Evolutionary conservation across 2,329 filamentous ascomycete species (phyloP), one percentile per base, ranked within the genome.

Genomic region (Xylariaceae sp.): DNA sequence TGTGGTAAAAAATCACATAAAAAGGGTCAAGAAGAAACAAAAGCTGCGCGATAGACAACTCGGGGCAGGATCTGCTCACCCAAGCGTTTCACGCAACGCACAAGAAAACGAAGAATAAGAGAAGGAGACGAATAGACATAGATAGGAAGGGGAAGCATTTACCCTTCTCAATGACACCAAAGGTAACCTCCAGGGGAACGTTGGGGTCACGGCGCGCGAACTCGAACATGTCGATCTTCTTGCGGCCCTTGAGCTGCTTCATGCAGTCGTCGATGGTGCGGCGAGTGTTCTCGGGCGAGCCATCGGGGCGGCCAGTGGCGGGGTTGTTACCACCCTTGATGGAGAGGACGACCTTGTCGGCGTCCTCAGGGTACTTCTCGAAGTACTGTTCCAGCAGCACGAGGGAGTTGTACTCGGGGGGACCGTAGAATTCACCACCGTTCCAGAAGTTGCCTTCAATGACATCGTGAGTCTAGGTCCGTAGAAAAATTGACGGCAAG

Each of bases 311-410:
- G 0, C 65, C 50, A 39, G 74, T 69, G 7, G 68, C 64, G 0
- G 67, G 55, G 53, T 75, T 68, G 9, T 76, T 30, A 1, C 76
- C 81, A 11, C 82, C 82, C 69, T 86, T 86, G 66, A 86, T 77
- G 64, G 76, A 78, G 17, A 86, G 71, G 7, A 84, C 74, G 1
- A 85, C 77, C 66, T 83, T 81, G 34, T 77, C 73, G 3, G 81
- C 81, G 60, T 84, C 79, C 61, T 82, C 78, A 1, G 82, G 82
- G 68, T 85, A 79, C 61, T 78, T 75, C 41, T 75, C 76, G 66
- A 85, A 84, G 70, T 85, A 85, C 47, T 75, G 73, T 58, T 81
- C 76, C 15, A 85, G 69, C 15, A 85, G 73, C 49, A 78, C 76
- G 51, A 83, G 71, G 2, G 78, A 81, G 68, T 84, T 82, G 61